Evolutionary conservation across 495 filamentous ascomycete genomes (phyloP).

Genomic region (Astrothelium macrocarpum): DNA sequence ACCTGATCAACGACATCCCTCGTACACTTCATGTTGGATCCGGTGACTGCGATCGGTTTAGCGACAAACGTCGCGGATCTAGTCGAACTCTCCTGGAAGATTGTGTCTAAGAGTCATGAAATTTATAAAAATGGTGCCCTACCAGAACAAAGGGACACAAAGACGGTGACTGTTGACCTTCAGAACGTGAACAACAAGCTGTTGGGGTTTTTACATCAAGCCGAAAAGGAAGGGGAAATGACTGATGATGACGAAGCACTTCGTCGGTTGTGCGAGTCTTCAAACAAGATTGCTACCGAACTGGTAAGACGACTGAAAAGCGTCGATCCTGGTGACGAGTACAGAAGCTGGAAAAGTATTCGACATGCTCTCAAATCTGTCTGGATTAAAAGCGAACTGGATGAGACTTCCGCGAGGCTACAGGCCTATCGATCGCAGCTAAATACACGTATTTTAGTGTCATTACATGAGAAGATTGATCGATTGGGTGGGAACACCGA

Average conservation of each 20-base stretch:
- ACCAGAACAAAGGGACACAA: neutral
- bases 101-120: neutral
- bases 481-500: neutral
- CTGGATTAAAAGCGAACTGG: neutral
- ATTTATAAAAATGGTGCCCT: neutral
- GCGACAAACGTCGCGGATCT: neutral
- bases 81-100: neutral
- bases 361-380: neutral
- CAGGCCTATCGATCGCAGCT: neutral
- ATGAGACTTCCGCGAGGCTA: neutral
- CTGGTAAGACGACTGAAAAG: neutral
- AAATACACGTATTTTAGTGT: neutral
- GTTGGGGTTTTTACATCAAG: neutral
- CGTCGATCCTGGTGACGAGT: neutral
- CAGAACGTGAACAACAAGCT: neutral
- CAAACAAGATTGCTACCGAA: neutral
- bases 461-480: neutral
- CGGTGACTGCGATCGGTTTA: neutral
- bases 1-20: too few species aligned
- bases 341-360: neutral
- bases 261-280: neutral
- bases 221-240: neutral
- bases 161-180: neutral
- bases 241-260: neutral
- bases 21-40: too few species aligned